phyloP scores from a whole-genome alignment of 1,284 basidiomycete genomes.

The Apiotrichum montevideense region DNA sequence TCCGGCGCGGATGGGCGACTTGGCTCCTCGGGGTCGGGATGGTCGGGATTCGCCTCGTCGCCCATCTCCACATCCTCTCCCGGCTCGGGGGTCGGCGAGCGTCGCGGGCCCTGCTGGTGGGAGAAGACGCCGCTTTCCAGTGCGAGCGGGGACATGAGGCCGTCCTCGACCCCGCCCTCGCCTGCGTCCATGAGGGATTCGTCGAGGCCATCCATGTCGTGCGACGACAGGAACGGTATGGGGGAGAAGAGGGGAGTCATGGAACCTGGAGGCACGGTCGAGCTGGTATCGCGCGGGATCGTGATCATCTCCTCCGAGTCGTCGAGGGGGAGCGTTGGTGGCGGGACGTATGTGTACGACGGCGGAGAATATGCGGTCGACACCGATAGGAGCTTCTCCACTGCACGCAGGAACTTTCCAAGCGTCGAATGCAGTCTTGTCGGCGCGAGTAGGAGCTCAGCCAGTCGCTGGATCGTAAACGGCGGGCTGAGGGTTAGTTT shows the following conservation, averaged over 20 bases:
- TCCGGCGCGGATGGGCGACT: neutral
- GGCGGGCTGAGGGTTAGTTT: constrained; percentile 55
- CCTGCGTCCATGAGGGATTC: constrained; percentile 12
- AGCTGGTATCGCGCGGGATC: constrained; percentile 18
- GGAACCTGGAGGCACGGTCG: constrained; percentile 37
- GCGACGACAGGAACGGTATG: constrained; percentile 41
- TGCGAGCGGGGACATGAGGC: constrained; percentile 36
- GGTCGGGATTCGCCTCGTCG: neutral
- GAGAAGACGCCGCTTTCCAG: constrained; percentile 18
- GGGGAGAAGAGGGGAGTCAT: constrained; percentile 47
- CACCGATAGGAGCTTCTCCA: constrained; percentile 78
- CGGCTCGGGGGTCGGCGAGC: constrained; percentile 38
- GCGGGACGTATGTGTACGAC: constrained; percentile 30
- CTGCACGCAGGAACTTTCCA: constrained; percentile 84
- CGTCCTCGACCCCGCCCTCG: constrained; percentile 18
- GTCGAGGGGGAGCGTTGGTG: neutral
- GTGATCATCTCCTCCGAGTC: neutral
- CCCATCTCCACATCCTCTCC: constrained; percentile 26
- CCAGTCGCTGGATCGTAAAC: constrained; percentile 87
- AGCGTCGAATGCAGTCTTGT: constrained; percentile 65
- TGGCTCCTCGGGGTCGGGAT: neutral
- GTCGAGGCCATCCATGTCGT: constrained; percentile 13
- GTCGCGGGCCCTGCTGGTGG: constrained; percentile 4
- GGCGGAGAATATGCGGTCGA: constrained; percentile 55
- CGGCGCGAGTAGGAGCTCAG: constrained; percentile 73